These are phyloP conservation scores for Penstemon newberryi DNA, from an alignment of 257 asterid genomes.

Conservation along the genomic window DNA sequence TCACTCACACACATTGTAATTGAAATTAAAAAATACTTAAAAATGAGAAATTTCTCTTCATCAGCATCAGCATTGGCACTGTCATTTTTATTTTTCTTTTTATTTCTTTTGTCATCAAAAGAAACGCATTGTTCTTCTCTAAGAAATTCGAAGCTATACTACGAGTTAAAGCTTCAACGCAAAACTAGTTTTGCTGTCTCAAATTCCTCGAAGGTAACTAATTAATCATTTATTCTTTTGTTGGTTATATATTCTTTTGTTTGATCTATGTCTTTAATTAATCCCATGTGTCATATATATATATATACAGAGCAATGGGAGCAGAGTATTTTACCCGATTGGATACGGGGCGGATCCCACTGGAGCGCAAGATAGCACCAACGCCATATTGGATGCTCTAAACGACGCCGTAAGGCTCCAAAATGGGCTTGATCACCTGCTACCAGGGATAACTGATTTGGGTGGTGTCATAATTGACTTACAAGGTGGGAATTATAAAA, in stretches of 20 bases:
- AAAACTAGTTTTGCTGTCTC: conserved; percentile 17
- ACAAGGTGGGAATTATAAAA: conserved; percentile 56
- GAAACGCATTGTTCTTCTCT: conserved; percentile 41
- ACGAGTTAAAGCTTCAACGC: conserved; percentile 41
- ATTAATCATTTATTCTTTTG: neutral
- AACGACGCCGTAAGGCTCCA: conserved; percentile 39
- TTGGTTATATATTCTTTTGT: neutral
- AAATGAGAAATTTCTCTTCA: conserved; percentile 21
- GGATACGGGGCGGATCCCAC: conserved; percentile 70
- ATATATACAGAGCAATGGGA: conserved; percentile 38
- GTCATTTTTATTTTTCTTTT: neutral
- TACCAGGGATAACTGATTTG: conserved; percentile 58
- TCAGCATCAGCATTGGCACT: neutral
- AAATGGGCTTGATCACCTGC: conserved; percentile 32
- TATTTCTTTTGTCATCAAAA: conserved; percentile 19
- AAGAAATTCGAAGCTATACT: conserved; percentile 34
- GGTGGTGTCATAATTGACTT: conserved; percentile 60
- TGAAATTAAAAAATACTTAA: neutral
- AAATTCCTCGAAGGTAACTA: conserved; percentile 35
- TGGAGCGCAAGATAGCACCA: conserved; percentile 49
- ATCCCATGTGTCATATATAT: neutral
- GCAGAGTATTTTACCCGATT: conserved; percentile 56
- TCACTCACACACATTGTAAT: too few relatives aligned
- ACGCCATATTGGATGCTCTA: conserved; percentile 46
- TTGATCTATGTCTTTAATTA: neutral